Conservation (phyloP, 75 land plant species). For the Chamaecyparis obtusa region DNA sequence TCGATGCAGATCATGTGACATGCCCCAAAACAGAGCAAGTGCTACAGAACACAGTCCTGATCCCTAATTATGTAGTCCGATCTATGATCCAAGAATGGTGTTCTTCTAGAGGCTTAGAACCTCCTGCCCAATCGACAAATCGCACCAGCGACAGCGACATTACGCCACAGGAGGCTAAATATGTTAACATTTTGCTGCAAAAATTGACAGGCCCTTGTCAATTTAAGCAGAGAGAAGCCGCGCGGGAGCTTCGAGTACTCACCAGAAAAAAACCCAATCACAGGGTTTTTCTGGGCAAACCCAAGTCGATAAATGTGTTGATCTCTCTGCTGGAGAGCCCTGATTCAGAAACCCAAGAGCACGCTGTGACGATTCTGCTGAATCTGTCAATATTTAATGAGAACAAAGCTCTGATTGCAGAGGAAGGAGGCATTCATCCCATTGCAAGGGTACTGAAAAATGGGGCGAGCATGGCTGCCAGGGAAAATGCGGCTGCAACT, state of each 20-base stretch:
- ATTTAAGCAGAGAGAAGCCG: constrained; percentile 43
- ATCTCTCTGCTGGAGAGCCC: constrained; percentile 34
- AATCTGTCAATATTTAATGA: constrained; percentile 74
- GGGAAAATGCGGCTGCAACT: constrained; percentile 81
- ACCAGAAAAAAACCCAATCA: constrained; percentile 54
- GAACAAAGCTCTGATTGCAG: constrained; percentile 67
- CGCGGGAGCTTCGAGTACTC: constrained; percentile 61
- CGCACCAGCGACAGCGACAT: background rate
- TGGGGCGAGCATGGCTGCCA: constrained; percentile 51
- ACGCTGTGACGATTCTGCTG: constrained; percentile 65
- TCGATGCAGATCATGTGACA: constrained; percentile 59
- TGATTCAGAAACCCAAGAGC: constrained; percentile 56
- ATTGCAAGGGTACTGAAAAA: constrained; percentile 55
- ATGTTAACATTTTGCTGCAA: constrained; percentile 42
- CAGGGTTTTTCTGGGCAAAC: constrained; percentile 56
- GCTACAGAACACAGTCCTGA: constrained; percentile 52
- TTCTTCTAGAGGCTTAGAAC: constrained; percentile 35
- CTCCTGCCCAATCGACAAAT: constrained; percentile 10
- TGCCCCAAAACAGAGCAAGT: constrained; percentile 76
- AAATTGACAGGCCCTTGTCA: constrained; percentile 34
- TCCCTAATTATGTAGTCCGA: constrained; percentile 62
- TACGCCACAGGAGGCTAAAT: constrained; percentile 38
- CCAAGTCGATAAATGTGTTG: constrained; percentile 46
- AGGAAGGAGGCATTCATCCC: constrained; percentile 59
- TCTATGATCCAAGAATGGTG: constrained; percentile 77